Evolutionary conservation across 176 grass and related monocot genomes (phyloP).

Genomic region (Thinopyrum elongatum): DNA sequence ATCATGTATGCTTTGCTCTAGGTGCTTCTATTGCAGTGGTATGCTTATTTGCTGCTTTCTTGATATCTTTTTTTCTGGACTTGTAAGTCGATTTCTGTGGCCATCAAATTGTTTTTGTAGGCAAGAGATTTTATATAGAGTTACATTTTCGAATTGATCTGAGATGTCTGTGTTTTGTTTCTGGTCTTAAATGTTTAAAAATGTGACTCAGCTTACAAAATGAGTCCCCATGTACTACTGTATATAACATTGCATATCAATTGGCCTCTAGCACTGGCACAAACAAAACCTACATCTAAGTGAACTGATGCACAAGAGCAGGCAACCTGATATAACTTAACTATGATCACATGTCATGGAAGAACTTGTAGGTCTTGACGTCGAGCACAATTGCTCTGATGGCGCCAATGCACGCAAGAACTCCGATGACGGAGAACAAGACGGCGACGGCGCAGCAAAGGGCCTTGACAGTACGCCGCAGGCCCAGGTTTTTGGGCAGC

Average conservation of each 20-base stretch:
- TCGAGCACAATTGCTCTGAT: conserved; percentile 64
- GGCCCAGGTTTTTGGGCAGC: conserved; percentile 24
- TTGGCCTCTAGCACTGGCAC: neutral
- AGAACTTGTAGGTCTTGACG: conserved; percentile 64
- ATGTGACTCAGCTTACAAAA: neutral
- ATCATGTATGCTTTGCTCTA: neutral
- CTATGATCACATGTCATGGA: conserved; percentile 63
- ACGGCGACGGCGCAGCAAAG: conserved; percentile 13
- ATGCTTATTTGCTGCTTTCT: neutral
- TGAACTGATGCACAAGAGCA: neutral
- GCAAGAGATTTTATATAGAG: neutral
- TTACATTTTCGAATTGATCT: neutral
- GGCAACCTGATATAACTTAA: neutral
- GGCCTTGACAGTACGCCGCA: conserved; percentile 31
- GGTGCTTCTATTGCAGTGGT: neutral
- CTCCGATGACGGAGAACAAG: conserved; percentile 53
- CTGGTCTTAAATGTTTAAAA: neutral
- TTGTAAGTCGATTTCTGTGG: neutral
- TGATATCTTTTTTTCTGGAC: neutral
- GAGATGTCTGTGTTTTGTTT: neutral
- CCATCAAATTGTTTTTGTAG: neutral
- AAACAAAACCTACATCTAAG: neutral
- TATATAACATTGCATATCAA: neutral
- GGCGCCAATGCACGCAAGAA: conserved; percentile 57
- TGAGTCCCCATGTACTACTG: neutral